Base-by-base conservation (phyloP, 2,329 filamentous ascomycete genomes). In the Sclerotinia borealis region DNA sequence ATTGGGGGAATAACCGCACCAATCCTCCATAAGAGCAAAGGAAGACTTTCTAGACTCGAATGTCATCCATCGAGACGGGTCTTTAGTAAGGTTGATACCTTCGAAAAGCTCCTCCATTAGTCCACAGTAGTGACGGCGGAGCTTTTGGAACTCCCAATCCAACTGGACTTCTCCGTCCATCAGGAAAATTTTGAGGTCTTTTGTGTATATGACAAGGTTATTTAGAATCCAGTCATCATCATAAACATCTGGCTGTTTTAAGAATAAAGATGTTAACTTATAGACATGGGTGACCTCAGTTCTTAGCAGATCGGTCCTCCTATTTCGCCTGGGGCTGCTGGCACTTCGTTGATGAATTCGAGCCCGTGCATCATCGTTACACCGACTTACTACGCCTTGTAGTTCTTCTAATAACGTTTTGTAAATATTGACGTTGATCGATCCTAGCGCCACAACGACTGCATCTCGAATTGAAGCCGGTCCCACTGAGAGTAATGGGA, bases 251-350 rank as follows among this genome's bases (percentile, higher is more conserved):
- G 89, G 80, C 49, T 91, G 84, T 67, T 89, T 89, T 43, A 99
- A 79, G 69, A 97, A 96, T 71, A 93, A 90, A 0, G 93, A 92
- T 0, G 93, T 98, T 41, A 98, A 80, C 74, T 96, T 93, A 77
- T 98, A 97, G 9, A 99, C 91, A 73, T 98, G 91, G 0, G 96
- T 97, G 59, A 98, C 92, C 74, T 98, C 95, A 0, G 93, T 97
- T 60, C 96, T 85, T 39, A 99, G 77, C 37, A 92, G 81, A 73
- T 98, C 95, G 68, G 92, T 95, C 72, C 89, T 91, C 61, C 88
- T 86, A 73, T 91, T 96, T 61, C 91, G 83, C 51, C 89, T 86
- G 1, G 92, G 89, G 68, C 86, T 92, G 76, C 92, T 97, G 54
- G 89, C 87, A 31, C 88, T 92, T 59, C 95, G 86, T 72, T 93